Evolutionary conservation across 257 asterid genomes (phyloP), one percentile per base, ranked within the genome.

Genomic region (Handroanthus guayacan): DNA sequence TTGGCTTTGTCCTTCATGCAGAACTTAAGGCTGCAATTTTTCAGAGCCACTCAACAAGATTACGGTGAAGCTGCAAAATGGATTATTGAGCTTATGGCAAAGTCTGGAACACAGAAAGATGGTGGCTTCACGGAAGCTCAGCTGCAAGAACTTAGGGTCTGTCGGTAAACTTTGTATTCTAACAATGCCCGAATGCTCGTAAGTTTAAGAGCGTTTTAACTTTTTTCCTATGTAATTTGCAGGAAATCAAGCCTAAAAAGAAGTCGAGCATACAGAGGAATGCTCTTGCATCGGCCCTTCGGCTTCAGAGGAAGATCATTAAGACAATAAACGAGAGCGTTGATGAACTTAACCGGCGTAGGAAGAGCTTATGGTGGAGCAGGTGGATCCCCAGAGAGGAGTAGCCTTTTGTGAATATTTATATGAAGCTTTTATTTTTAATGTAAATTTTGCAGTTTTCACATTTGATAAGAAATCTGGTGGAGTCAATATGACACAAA

Each of bases 81-180:
- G 99, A 38, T 91, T 57, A 76, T 87, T 78, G 91, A 87, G 79
- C 92, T 87, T 65, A 90, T 95, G 98, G 97, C 98, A 0, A 91
- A 84, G 85, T 93, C 99, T 4, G 98, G 99, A 60, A 95, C 99
- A 0, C 70, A 91, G 78, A 83, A 80, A 63, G 97, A 86, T 9
- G 98, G 99, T 65, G 99, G 99, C 63, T 95, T 95, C 80, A 95
- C 99, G 0, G 99, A 95, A 83, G 96, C 97, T 56, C 99, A 95
- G 78, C 93, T 95, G 70, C 97, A 87, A 75, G 93, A 85, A 72
- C 91, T 91, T 69, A 85, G 87, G 91, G 99, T 93, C 5, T 47
- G 85, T 80, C 37, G 76, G 14, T 73, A 6, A 37, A 3, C 50
- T 36, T 36, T 45, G 5, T 47, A 6, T 48, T 41, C 9, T 4